Evolutionary conservation across 1,284 basidiomycete genomes (phyloP).

Genomic region (Ceratobasidium sp.): DNA sequence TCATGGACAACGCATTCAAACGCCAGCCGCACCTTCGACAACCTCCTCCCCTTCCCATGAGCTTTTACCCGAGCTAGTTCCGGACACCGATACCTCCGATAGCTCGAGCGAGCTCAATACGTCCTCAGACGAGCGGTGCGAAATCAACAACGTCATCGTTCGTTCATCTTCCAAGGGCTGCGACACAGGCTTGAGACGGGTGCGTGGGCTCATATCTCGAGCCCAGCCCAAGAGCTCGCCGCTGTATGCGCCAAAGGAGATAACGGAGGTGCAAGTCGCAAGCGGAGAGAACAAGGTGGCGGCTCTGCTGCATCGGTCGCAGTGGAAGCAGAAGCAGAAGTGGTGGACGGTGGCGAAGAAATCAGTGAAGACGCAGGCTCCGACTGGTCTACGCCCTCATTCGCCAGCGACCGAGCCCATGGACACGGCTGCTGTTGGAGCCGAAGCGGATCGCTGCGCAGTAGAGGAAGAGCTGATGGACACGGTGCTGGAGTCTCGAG

Average conservation of each 20-base stretch:
- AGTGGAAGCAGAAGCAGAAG: constrained; percentile 3
- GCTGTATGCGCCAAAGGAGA: constrained; percentile 1
- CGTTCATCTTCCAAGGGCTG: background rate
- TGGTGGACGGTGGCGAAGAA: background rate
- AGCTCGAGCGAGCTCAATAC: background rate
- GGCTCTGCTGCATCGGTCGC: constrained; percentile 3
- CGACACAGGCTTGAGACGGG: background rate
- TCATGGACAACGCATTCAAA: background rate
- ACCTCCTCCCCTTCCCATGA: background rate
- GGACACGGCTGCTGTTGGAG: background rate
- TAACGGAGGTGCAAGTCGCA: background rate
- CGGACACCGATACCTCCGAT: background rate
- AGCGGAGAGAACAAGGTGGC: background rate
- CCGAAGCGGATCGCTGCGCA: background rate
- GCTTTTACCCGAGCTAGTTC: background rate
- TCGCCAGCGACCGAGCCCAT: background rate
- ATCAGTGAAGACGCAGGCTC: background rate
- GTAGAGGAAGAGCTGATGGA: background rate
- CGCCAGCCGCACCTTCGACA: background rate
- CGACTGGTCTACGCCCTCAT: background rate
- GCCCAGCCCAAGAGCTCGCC: background rate
- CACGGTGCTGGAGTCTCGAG: background rate
- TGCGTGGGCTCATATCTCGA: background rate
- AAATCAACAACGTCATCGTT: too few relatives aligned
- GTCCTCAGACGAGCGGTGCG: background rate